Evolutionary conservation across 2,329 filamentous ascomycete genomes (phyloP).

Genomic region (Neofusicoccum laricinum): DNA sequence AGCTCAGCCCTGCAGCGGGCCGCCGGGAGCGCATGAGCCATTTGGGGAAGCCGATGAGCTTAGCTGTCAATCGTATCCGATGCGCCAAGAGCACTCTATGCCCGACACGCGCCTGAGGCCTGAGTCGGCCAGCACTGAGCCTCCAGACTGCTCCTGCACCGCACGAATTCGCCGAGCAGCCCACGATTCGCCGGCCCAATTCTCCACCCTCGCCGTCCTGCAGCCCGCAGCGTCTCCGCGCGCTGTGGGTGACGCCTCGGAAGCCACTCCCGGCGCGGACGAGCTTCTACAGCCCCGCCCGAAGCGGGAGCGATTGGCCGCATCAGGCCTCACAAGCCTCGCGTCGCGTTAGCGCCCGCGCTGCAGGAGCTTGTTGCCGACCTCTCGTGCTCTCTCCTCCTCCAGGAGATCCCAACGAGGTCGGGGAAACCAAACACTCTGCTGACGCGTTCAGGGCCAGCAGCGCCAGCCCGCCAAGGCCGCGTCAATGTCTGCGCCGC

Average conservation of each 20-base stretch:
- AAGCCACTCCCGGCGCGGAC: not conserved
- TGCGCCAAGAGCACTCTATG: constrained; percentile 1
- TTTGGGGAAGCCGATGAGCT: not conserved
- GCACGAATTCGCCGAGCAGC: not conserved
- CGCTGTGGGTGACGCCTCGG: not conserved
- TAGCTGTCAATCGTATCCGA: not conserved
- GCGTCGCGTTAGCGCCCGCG: not conserved
- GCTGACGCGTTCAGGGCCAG: constrained; percentile 6
- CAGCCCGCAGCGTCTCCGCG: not conserved
- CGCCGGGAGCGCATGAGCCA: not conserved
- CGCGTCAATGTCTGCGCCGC: not conserved
- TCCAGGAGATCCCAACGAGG: not conserved
- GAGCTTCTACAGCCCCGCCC: not conserved
- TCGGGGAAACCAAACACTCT: not conserved
- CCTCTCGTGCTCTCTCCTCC: not conserved
- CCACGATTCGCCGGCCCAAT: not conserved
- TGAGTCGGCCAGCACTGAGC: not conserved
- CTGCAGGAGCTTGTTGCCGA: not conserved
- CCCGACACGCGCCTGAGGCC: not conserved
- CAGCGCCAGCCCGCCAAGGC: not conserved
- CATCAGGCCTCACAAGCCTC: not conserved
- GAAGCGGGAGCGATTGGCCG: not conserved
- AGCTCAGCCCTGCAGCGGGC: not conserved
- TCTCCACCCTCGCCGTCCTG: not conserved
- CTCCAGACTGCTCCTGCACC: not conserved